Percentiles rank a stretch among this genome's conserved stretches.
These are phyloP conservation scores for Colletotrichum orchidophilum DNA, from an alignment of 2,329 filamentous ascomycete species.

Conservation along the genomic window DNA sequence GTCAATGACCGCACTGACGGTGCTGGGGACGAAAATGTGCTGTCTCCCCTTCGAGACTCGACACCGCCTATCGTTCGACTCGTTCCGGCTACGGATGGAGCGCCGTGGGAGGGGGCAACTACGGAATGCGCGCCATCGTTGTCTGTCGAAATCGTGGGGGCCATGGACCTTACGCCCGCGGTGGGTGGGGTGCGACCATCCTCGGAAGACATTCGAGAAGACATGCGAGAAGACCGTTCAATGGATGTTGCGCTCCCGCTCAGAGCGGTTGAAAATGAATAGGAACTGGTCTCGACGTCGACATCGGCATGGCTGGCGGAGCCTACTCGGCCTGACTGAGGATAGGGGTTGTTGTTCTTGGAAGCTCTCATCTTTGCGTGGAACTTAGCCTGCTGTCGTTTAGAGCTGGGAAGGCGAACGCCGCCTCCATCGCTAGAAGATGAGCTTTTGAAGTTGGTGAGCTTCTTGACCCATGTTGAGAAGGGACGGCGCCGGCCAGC, in stretches of 20 bases:
- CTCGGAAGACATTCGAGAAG: conserved; percentile 68
- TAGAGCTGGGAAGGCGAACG: conserved; percentile 45
- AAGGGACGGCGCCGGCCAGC: conserved; percentile 83
- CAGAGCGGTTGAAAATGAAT: conserved; percentile 66
- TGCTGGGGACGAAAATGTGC: conserved; percentile 84
- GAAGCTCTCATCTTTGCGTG: conserved; percentile 66
- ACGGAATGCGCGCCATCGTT: conserved; percentile 80
- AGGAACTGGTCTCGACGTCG: conserved; percentile 50
- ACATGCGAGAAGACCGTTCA: conserved; percentile 65
- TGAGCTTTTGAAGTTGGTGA: conserved; percentile 82
- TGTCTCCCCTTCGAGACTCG: conserved; percentile 75
- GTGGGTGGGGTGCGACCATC: conserved; percentile 67
- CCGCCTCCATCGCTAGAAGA: conserved; percentile 64
- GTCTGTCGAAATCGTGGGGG: conserved; percentile 86
- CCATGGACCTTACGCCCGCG: conserved; percentile 75
- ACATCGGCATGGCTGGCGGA: conserved; percentile 38
- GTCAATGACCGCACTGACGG: conserved; percentile 83
- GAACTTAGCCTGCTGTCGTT: conserved; percentile 52
- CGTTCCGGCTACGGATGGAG: conserved; percentile 76
- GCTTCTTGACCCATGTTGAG: conserved; percentile 91
- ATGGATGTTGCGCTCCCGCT: conserved; percentile 64
- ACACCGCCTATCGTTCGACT: conserved; percentile 73
- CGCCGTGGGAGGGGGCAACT: conserved; percentile 77
- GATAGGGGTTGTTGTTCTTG: conserved; percentile 91
- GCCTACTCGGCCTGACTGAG: conserved; percentile 74